Conservation (phyloP, 495 filamentous ascomycete genomes). For the Tuber indicum region DNA sequence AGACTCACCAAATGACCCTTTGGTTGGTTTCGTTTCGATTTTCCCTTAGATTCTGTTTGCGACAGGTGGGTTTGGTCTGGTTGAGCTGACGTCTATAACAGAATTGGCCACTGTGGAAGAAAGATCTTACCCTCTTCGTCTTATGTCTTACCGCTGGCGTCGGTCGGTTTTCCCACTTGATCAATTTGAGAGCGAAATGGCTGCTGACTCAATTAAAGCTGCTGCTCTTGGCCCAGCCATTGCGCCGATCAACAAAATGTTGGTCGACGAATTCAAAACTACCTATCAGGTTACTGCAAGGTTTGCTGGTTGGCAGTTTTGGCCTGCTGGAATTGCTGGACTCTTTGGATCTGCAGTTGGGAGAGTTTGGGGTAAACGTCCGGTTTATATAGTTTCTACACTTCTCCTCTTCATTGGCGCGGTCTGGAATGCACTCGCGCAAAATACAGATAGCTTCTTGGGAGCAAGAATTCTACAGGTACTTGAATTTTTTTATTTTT, state of each 20-base stretch:
- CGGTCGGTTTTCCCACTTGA: conserved; percentile 23
- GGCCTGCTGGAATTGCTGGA: conserved; percentile 51
- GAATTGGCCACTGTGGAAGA: conserved; percentile 51
- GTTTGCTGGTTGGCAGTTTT: conserved; percentile 48
- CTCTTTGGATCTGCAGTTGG: conserved; percentile 59
- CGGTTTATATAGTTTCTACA: conserved; percentile 55
- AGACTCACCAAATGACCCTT: conserved; percentile 52
- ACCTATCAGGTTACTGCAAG: conserved; percentile 44
- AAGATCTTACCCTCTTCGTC: conserved; percentile 52
- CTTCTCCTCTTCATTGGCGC: conserved; percentile 54
- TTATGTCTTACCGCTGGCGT: conserved; percentile 52
- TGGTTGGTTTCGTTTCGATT: conserved; percentile 41
- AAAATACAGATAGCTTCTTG: conserved; percentile 54
- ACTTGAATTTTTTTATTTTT: too few relatives aligned
- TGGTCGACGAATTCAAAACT: conserved; percentile 47
- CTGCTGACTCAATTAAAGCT: conserved; percentile 15
- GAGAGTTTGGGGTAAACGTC: conserved; percentile 58
- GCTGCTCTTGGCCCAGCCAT: conserved; percentile 42
- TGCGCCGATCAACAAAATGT: conserved; percentile 39
- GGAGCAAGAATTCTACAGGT: conserved; percentile 45
- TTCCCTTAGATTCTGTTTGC: not conserved
- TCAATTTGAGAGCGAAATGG: not conserved
- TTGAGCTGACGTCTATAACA: conserved; percentile 38
- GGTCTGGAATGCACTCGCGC: conserved; percentile 57
- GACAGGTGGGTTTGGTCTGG: conserved; percentile 7